Evolutionary conservation across 1,284 basidiomycete genomes (phyloP), one percentile per base, ranked within the genome.

Genomic region (Apiotrichum sp.): DNA sequence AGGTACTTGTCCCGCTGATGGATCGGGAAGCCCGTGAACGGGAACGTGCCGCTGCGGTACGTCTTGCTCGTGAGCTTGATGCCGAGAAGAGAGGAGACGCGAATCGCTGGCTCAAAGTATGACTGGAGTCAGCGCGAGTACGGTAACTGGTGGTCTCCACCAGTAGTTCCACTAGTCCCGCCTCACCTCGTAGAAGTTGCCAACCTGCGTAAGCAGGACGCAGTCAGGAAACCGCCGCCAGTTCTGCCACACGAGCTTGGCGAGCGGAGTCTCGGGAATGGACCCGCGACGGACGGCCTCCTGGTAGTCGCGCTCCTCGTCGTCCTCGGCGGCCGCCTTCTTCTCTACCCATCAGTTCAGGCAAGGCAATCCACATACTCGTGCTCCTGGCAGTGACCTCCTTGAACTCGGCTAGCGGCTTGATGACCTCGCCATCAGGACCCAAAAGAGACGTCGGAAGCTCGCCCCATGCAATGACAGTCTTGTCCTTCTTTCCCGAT

Each of bases 131-230:
- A 62, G 56, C 40, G 22, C 1, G 0, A 16, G 29, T 29, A 29
- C 29, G 29, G 29, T 29, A 3, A 29, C 29, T 29, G 29, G 29
- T 29, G 29, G 3, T 29, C 29, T 29, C 29, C 29, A 29, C 29
- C 29, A 29, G 29, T 29, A 29, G 29, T 29, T 3, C 29, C 29
- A 29, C 29, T 3, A 29, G 29, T 29, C 29, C 29, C 13, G 9
- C 53, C 76, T 54, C 70, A 90, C 93, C 81, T 97, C 93, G 72
- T 93, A 97, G 74, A 97, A 97, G 65, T 90, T 87, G 16, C 93
- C 93, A 11, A 96, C 91, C 55, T 90, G 84, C 3, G 92, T 96
- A 6, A 97, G 80, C 16, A 96, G 79, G 36, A 95, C 81, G 68
- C 90, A 93, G 68, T 93, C 87, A 11, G 93, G 88, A 70, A 91